A percentile compares a stretch with the other conserved stretches of the same genome.
phyloP scores from a whole-genome alignment of 1,284 basidiomycete genomes.

The Cryptococcus maquisensis region DNA sequence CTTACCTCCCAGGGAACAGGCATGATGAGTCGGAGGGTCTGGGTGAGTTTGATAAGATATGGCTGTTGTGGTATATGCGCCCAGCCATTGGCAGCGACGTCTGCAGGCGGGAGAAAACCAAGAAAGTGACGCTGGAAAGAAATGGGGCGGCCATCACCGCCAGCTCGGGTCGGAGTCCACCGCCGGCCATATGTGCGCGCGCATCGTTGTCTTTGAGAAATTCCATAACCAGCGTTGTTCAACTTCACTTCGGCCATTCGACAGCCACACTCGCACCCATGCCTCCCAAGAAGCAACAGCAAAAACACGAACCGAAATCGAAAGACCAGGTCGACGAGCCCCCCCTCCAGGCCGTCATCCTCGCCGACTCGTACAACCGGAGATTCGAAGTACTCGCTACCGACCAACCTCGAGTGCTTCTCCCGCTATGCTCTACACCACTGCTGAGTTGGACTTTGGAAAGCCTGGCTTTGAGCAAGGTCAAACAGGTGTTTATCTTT shows the following conservation, averaged over 20 bases:
- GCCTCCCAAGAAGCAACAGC: conserved; percentile 41
- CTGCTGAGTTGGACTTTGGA: conserved; percentile 96
- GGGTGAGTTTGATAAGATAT: no score
- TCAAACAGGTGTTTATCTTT: conserved; percentile 92
- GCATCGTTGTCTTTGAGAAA: background rate
- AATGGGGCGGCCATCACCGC: no score
- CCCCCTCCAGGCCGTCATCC: conserved; percentile 81
- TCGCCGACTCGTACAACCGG: conserved; percentile 92
- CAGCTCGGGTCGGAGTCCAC: no score
- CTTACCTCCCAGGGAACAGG: conserved; percentile 79
- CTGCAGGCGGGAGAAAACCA: no score
- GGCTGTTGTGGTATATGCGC: no score
- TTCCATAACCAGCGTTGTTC: background rate
- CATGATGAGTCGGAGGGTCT: conserved; percentile 52
- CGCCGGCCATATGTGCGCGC: no score
- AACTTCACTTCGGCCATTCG: background rate
- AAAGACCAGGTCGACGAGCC: conserved; percentile 59
- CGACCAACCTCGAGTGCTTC: conserved; percentile 75
- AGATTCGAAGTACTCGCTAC: conserved; percentile 83
- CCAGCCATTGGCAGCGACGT: no score
- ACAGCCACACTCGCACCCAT: conserved; percentile 14
- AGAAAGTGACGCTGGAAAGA: no score
- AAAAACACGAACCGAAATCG: conserved; percentile 27
- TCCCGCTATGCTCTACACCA: conserved; percentile 90
- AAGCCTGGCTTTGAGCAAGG: conserved; percentile 82